Percentiles rank a stretch among this genome's conserved stretches.
Evolutionary conservation across 2,329 filamentous ascomycete genomes (phyloP).

Genomic region (Diaporthe ampelina): DNA sequence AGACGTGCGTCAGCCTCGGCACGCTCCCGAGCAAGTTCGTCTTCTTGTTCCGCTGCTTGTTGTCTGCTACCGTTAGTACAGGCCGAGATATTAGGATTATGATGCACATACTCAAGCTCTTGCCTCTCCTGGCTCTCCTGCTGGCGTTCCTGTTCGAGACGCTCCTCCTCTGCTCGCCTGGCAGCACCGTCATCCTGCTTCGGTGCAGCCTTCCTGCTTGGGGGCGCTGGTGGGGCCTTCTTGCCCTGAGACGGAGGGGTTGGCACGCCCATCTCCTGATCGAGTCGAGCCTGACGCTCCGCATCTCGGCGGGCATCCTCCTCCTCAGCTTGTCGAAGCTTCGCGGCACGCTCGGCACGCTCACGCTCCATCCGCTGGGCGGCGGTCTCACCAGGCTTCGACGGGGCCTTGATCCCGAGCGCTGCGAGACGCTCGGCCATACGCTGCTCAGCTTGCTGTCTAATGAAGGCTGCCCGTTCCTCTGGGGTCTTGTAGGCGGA

Average conservation of each 20-base stretch:
- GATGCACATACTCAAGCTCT: conserved; percentile 82
- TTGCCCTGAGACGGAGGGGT: conserved; percentile 62
- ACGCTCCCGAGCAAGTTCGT: conserved; percentile 83
- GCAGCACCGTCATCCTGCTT: conserved; percentile 71
- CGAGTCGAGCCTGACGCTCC: conserved; percentile 86
- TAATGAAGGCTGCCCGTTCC: conserved; percentile 95
- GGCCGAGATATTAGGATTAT: conserved; percentile 36
- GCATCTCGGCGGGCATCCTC: conserved; percentile 91
- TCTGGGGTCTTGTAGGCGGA: conserved; percentile 90
- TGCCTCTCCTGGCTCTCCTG: conserved; percentile 80
- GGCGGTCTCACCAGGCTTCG: conserved; percentile 83
- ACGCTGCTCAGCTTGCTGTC: conserved; percentile 94
- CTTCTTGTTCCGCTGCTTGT: conserved; percentile 80
- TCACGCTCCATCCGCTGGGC: conserved; percentile 91
- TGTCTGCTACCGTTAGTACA: conserved; percentile 67
- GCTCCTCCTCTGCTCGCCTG: conserved; percentile 74
- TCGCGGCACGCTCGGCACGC: conserved; percentile 86
- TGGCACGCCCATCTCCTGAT: conserved; percentile 79
- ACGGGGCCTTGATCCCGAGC: conserved; percentile 87
- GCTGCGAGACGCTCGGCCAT: conserved; percentile 97
- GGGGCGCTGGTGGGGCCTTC: conserved; percentile 82
- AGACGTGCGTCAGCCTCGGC: conserved; percentile 86
- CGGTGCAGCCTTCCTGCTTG: conserved; percentile 78
- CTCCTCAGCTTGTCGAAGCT: conserved; percentile 90
- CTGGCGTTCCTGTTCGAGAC: conserved; percentile 79